phyloP scores from a whole-genome alignment of 192 early-diverging fungal genomes.

The Dissophora ornata region DNA sequence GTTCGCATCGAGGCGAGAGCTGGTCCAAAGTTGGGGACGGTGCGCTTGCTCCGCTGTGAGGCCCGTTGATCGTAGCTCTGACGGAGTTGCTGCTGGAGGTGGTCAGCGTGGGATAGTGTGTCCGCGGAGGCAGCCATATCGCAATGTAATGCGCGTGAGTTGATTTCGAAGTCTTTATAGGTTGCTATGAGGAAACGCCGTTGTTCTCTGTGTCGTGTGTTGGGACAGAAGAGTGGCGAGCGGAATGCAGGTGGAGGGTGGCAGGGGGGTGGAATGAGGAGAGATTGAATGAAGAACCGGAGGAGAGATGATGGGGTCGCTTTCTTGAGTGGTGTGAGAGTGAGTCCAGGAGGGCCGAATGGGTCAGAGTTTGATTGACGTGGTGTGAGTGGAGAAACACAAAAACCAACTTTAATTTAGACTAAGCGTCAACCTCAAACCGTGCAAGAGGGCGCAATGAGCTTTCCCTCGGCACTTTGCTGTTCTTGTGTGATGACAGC shows the following conservation, averaged over 20 bases:
- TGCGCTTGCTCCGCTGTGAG: background rate
- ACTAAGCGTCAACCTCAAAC: too few species aligned
- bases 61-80: background rate
- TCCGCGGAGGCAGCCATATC: conserved; percentile 7
- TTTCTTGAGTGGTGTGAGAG: background rate
- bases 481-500: too few species aligned
- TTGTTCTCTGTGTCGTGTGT: too few species aligned
- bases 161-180: too few species aligned
- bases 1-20: conserved; percentile 19
- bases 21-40: conserved; percentile 1
- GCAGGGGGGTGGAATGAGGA: too few species aligned
- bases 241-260: background rate
- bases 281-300: background rate
- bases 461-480: too few species aligned
- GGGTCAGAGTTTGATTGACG: background rate
- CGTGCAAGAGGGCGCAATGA: too few species aligned
- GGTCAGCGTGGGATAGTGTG: background rate
- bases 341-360: background rate
- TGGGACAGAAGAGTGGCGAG: background rate
- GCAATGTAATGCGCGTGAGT: too few species aligned
- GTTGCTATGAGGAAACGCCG: too few species aligned
- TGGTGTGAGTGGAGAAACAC: background rate
- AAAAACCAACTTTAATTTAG: too few species aligned
- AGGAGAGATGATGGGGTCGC: background rate
- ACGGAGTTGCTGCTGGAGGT: background rate